Evolutionary conservation across 2,329 filamentous ascomycete genomes (phyloP).

Genomic region (Davidsoniella eucalypti): DNA sequence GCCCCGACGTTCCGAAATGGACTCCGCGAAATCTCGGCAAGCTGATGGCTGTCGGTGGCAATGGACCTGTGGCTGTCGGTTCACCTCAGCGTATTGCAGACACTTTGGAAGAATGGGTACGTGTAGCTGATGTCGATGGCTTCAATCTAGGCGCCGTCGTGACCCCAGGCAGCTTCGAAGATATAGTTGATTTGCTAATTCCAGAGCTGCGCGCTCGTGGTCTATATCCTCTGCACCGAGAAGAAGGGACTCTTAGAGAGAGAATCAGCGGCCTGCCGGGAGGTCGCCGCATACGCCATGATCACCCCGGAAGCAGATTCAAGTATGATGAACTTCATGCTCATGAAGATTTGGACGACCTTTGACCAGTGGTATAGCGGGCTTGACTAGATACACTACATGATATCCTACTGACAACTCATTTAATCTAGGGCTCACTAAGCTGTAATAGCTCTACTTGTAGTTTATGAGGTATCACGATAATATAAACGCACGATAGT

Average conservation of each 20-base stretch:
- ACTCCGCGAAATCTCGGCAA: slow-evolving; percentile 22
- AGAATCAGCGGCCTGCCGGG: neutral
- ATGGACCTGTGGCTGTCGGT: slow-evolving; percentile 19
- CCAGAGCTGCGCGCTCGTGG: slow-evolving; percentile 44
- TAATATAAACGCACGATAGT: too few relatives aligned
- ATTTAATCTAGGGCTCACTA: too few relatives aligned
- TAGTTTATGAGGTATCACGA: too few relatives aligned
- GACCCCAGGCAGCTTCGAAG: slow-evolving; percentile 45
- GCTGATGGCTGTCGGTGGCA: slow-evolving; percentile 20
- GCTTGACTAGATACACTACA: too few relatives aligned
- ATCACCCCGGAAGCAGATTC: slow-evolving; percentile 2
- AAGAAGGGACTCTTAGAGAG: neutral
- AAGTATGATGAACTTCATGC: neutral
- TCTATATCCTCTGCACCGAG: slow-evolving; percentile 25
- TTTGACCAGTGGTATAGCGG: too few relatives aligned
- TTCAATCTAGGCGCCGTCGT: slow-evolving; percentile 24
- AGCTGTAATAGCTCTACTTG: too few relatives aligned
- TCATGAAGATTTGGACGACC: too few relatives aligned
- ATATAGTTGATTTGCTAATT: slow-evolving; percentile 46
- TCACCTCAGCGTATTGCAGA: slow-evolving; percentile 20
- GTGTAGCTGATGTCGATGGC: slow-evolving; percentile 46
- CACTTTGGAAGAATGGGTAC: slow-evolving; percentile 21
- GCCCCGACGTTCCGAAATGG: slow-evolving; percentile 18
- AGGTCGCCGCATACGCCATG: neutral
- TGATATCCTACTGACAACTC: too few relatives aligned